Conservation (phyloP, 2,329 filamentous ascomycete species). For the Dendryphion nanum region DNA sequence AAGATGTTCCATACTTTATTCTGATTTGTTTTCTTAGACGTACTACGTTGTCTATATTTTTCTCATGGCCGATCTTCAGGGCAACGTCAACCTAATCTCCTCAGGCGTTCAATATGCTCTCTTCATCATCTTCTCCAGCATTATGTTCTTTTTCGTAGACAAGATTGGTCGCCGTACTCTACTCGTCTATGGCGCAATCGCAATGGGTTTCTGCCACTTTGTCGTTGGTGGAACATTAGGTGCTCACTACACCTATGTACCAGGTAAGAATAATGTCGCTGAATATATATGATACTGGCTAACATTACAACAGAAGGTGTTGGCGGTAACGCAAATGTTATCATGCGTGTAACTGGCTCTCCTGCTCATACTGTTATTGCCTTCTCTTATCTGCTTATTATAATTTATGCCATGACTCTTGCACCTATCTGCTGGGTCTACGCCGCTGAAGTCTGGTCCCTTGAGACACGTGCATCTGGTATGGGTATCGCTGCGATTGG, state of each 20-base stretch:
- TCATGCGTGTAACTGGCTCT: slow-evolving; percentile 52
- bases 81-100: slow-evolving; percentile 49
- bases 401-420: slow-evolving; percentile 63
- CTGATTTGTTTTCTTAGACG: too few relatives aligned
- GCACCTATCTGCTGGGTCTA: slow-evolving; percentile 67
- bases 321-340: slow-evolving; percentile 50
- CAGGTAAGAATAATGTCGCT: slow-evolving; percentile 20
- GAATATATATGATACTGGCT: neutral
- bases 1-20: too few relatives aligned
- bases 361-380: slow-evolving; percentile 63
- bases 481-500: slow-evolving; percentile 56
- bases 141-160: slow-evolving; percentile 45
- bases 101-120: slow-evolving; percentile 43
- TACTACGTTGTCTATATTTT: slow-evolving; percentile 64
- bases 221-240: slow-evolving; percentile 44
- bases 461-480: slow-evolving; percentile 59
- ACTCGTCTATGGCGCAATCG: slow-evolving; percentile 43
- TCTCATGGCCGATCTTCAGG: slow-evolving; percentile 56
- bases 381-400: slow-evolving; percentile 63
- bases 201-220: slow-evolving; percentile 48
- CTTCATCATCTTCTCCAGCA: slow-evolving; percentile 42
- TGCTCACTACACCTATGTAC: slow-evolving; percentile 42
- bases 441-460: slow-evolving; percentile 62
- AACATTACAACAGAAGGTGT: slow-evolving; percentile 35
- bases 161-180: slow-evolving; percentile 41